Percentiles rank a stretch among this genome's conserved stretches.
Conservation (phyloP, 768 basidiomycete genomes). For the Boletus subparvulus region DNA sequence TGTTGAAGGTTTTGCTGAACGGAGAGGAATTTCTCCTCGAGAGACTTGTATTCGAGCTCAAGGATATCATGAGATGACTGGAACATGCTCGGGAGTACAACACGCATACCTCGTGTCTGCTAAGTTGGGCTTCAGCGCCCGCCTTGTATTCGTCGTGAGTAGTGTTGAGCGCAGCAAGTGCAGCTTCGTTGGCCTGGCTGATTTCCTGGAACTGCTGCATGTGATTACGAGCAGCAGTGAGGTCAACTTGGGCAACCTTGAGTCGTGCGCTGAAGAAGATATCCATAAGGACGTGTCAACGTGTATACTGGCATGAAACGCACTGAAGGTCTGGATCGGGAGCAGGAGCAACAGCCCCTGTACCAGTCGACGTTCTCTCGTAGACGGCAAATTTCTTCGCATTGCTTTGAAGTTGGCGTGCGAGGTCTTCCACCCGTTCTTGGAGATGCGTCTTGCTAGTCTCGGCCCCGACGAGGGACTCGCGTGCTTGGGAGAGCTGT, state of each 20-base stretch:
- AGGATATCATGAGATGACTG: neutral
- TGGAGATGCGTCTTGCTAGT: constrained; percentile 79
- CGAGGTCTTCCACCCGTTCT: constrained; percentile 49
- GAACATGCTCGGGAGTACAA: too few species aligned
- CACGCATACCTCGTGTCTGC: constrained; percentile 59
- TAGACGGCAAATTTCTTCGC: constrained; percentile 87
- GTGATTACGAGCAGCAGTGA: constrained; percentile 66
- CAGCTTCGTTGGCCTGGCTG: constrained; percentile 77
- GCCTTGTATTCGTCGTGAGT: constrained; percentile 82
- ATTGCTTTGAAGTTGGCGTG: constrained; percentile 61
- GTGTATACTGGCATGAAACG: too few species aligned
- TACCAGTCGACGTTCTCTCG: constrained; percentile 56
- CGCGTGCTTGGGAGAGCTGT: too few species aligned
- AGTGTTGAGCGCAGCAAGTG: constrained; percentile 56
- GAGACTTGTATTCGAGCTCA: constrained; percentile 62
- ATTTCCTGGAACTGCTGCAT: constrained; percentile 87
- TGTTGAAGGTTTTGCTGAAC: constrained; percentile 49
- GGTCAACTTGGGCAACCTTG: constrained; percentile 76
- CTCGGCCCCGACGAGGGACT: constrained; percentile 43
- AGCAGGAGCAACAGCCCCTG: constrained; percentile 32
- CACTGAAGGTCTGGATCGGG: constrained; percentile 27
- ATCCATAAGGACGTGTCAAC: neutral
- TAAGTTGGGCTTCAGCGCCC: constrained; percentile 66
- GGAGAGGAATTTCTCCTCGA: constrained; percentile 59
- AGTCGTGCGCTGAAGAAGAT: constrained; percentile 55